Percentiles rank a stretch among this genome's conserved stretches.
These are phyloP conservation scores for Xylariaceae sp. DNA, from an alignment of 2,329 filamentous ascomycete species.

Conservation along the genomic window DNA sequence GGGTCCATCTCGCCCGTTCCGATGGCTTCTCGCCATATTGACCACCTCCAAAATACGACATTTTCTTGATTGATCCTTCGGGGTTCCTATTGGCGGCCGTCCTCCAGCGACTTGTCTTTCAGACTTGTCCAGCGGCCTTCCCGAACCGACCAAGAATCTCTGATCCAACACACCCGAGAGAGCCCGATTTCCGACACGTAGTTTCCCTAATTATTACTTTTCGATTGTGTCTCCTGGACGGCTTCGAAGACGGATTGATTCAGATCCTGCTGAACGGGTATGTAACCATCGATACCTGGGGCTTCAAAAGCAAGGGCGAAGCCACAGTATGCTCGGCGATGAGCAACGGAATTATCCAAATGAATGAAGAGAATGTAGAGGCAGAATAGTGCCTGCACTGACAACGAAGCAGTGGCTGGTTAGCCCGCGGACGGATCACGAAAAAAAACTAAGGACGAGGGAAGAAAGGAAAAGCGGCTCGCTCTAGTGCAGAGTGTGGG, in stretches of 20 bases:
- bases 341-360: constrained; percentile 19
- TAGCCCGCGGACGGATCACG: constrained; percentile 44
- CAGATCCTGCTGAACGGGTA: constrained; percentile 62
- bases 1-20: constrained; percentile 82
- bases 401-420: constrained; percentile 39
- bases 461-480: constrained; percentile 24
- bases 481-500: constrained; percentile 29
- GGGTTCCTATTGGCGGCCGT: constrained; percentile 19
- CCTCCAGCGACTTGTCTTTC: constrained; percentile 19
- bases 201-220: constrained; percentile 28
- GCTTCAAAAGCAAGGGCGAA: constrained; percentile 1
- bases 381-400: constrained; percentile 44
- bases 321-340: constrained; percentile 8
- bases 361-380: constrained; percentile 31
- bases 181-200: constrained; percentile 14
- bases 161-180: constrained; percentile 26
- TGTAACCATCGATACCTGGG: constrained; percentile 38
- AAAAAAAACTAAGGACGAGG: constrained; percentile 36
- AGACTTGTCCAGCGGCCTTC: constrained; percentile 22
- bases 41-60: constrained; percentile 44
- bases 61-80: constrained; percentile 35
- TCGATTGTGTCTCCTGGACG: constrained; percentile 28
- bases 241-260: constrained; percentile 43
- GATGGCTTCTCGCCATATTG: constrained; percentile 54
- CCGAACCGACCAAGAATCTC: constrained; percentile 21